phyloP scores from a whole-genome alignment of 148 eudicot genomes.

The Tetragonia tetragonoides region DNA sequence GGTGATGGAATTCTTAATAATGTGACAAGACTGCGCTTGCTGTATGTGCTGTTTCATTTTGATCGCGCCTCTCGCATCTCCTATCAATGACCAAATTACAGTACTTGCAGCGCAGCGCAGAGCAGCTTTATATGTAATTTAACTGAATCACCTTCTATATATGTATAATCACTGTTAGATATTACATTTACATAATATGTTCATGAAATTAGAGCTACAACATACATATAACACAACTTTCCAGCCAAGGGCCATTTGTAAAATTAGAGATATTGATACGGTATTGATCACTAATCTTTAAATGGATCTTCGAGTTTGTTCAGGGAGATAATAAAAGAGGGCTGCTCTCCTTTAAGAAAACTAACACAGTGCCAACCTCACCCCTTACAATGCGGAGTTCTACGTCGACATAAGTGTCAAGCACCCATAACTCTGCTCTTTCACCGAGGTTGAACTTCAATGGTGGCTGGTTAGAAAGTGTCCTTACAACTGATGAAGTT shows the following conservation, averaged over 20 bases:
- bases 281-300: too few species aligned
- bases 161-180: too few species aligned
- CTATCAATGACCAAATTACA: too few species aligned
- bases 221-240: background rate
- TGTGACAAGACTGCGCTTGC: too few species aligned
- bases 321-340: slow-evolving; percentile 46
- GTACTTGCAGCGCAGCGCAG: too few species aligned
- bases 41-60: too few species aligned
- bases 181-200: too few species aligned
- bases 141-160: too few species aligned
- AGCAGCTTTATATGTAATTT: too few species aligned
- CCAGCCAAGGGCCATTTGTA: background rate
- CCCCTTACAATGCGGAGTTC: slow-evolving; percentile 86
- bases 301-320: background rate
- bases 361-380: slow-evolving; percentile 82
- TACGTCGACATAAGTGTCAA: slow-evolving; percentile 80
- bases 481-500: slow-evolving; percentile 74
- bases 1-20: too few species aligned
- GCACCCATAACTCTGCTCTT: slow-evolving; percentile 70
- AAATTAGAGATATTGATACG: too few species aligned
- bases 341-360: slow-evolving; percentile 78
- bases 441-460: slow-evolving; percentile 60
- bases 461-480: slow-evolving; percentile 77
- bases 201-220: background rate
- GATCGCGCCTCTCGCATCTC: too few species aligned